Evolutionary conservation across 208 protist genomes (phyloP).

Genomic region (Angomonas ambiguus): DNA sequence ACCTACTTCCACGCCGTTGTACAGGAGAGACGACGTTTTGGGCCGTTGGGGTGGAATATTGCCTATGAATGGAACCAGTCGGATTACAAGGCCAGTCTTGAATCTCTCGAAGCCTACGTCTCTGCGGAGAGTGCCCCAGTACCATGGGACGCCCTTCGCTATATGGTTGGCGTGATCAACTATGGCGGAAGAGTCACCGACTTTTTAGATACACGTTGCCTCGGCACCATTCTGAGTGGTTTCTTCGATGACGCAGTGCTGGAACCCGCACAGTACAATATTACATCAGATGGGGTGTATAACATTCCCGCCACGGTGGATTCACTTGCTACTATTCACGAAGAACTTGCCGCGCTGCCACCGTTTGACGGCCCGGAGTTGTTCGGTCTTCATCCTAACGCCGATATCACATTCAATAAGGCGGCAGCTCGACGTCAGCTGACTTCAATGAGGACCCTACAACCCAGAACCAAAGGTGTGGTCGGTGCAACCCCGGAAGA

Average conservation of each 20-base stretch:
- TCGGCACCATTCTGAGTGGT: conserved; percentile 63
- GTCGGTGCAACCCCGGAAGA: conserved; percentile 58
- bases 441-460: conserved; percentile 81
- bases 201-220: conserved; percentile 83
- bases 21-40: conserved; percentile 93
- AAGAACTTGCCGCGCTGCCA: conserved; percentile 84
- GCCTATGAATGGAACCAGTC: conserved; percentile 94
- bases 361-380: conserved; percentile 91
- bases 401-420: conserved; percentile 92
- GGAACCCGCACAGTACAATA: conserved; percentile 53
- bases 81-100: conserved; percentile 86
- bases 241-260: conserved; percentile 78
- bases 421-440: conserved; percentile 86
- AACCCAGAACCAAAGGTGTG: conserved; percentile 75
- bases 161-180: conserved; percentile 94
- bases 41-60: conserved; percentile 94
- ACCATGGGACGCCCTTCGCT: conserved; percentile 86
- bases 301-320: conserved; percentile 72
- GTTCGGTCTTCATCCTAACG: conserved; percentile 96
- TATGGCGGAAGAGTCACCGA: conserved; percentile 95
- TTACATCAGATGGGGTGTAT: conserved; percentile 84
- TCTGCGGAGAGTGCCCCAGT: conserved; percentile 37
- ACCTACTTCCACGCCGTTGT: conserved; percentile 94
- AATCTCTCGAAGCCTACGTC: conserved; percentile 81
- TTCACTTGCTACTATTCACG: conserved; percentile 51